Evolutionary conservation across 495 filamentous ascomycete species (phyloP), one percentile per base, ranked within the genome.

Genomic region (Evansstolkia leycettana): DNA sequence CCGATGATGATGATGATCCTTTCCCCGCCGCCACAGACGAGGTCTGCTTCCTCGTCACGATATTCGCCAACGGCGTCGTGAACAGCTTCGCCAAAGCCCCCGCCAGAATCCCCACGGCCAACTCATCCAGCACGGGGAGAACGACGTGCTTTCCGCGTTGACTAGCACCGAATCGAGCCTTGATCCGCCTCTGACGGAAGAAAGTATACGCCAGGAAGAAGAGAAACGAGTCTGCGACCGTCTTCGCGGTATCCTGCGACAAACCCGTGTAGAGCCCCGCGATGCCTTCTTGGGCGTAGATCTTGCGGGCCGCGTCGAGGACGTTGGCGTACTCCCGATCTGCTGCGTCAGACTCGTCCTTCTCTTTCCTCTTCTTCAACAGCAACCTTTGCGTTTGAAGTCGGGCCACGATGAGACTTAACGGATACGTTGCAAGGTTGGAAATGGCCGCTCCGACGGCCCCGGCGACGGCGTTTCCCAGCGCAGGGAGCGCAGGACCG

Each of bases 381-480:
- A n/a, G 5, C 27, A n/a, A 5, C 5, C 13, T 69, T 54, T 93
- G 85, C 9, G 83, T 82, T 57, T 94, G 86, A 3, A 94, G 71
- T 9, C 86, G 72, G 11, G 86, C 84, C 40, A 86, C 78, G 37
- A 88, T 76, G n/a, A 93, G 69, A 49, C 82, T 81, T 16, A 94
- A 71, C 2, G 89, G 88, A 52, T 94, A 93, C 7, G 80, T 75
- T 28, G 75, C 57, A 32, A 88, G 57, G 47, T 86, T 88, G 2
- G 86, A 86, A 33, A 92, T 70, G 8, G 84, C 78, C 2, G 84
- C 79, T 11, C 85, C 87, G 10, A 76, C 65, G 17, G 83, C 76
- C 33, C 87, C 87, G 12, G 86, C 81, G 14, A 82, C 52, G 33
- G 89, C 88, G 64, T 94, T 89, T 13, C 84, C 84, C n/a, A 93